These are phyloP conservation scores for Reutealis trisperma DNA, from an alignment of 345 rosid species.

Conservation along the genomic window DNA sequence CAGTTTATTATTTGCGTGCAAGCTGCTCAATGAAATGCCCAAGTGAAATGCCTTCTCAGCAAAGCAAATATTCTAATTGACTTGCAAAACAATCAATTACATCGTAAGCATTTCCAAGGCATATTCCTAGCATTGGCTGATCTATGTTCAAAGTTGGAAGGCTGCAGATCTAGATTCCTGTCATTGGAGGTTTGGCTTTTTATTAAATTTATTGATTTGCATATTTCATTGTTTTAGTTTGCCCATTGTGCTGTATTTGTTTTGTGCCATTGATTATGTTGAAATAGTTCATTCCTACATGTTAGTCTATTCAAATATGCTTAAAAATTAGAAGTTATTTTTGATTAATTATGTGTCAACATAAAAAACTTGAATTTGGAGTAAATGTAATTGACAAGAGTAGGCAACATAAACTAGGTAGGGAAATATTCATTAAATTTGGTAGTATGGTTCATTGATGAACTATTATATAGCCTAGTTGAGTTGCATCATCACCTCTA, in stretches of 20 bases:
- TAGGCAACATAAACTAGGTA: background rate
- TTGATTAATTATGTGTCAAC: background rate
- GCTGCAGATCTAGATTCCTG: conserved; percentile 71
- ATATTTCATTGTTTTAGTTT: conserved; percentile 4
- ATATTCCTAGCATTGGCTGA: conserved; percentile 69
- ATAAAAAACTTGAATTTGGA: background rate
- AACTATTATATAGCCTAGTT: background rate
- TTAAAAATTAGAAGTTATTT: background rate
- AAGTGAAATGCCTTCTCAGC: too few species aligned
- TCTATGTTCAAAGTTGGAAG: conserved; percentile 78
- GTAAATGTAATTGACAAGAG: background rate
- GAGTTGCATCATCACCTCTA: background rate
- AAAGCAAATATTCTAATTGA: too few species aligned
- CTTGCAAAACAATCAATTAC: conserved; percentile 46
- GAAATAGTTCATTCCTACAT: background rate
- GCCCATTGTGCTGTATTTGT: background rate
- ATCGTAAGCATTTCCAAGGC: conserved; percentile 64
- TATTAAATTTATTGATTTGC: background rate
- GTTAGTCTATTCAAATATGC: background rate
- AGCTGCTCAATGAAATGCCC: too few species aligned
- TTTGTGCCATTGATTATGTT: background rate
- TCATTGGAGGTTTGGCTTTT: conserved; percentile 54
- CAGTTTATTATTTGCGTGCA: too few species aligned
- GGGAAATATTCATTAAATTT: background rate
- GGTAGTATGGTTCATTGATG: background rate